Percentiles rank a stretch among this genome's conserved stretches.
phyloP scores from a whole-genome alignment of 164 flowering plant species.

The Houttuynia cordata region DNA sequence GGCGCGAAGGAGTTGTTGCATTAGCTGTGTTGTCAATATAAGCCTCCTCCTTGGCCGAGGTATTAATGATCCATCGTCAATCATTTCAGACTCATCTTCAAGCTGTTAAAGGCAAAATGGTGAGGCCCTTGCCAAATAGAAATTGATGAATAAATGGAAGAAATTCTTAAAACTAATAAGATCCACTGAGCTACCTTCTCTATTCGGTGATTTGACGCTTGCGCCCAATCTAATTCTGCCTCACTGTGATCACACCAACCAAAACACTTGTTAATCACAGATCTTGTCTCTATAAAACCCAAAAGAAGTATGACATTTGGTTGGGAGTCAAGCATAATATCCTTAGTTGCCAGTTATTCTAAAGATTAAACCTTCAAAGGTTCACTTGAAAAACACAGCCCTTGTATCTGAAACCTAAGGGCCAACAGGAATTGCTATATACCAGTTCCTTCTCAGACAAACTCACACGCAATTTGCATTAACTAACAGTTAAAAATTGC shows the following conservation, averaged over 20 bases:
- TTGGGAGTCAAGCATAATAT: no score
- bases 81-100: slow-evolving; percentile 34
- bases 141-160: no score
- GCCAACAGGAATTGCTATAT: no score
- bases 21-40: slow-evolving; percentile 53
- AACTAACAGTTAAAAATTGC: no score
- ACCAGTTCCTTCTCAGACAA: no score
- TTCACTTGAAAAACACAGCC: no score
- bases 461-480: no score
- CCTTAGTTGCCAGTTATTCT: no score
- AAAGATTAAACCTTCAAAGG: no score
- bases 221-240: slow-evolving; percentile 60
- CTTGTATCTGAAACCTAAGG: no score
- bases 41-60: slow-evolving; percentile 55
- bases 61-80: slow-evolving; percentile 26
- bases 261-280: no score
- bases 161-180: not conserved
- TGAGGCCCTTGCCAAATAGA: no score
- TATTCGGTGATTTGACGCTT: slow-evolving; percentile 36
- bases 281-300: not conserved
- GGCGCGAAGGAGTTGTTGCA: slow-evolving; percentile 63
- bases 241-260: slow-evolving; percentile 23
- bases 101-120: slow-evolving; percentile 24
- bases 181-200: slow-evolving; percentile 40
- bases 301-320: not conserved